Conservation (phyloP, 2,329 filamentous ascomycete species). For the Neurospora sp. region DNA sequence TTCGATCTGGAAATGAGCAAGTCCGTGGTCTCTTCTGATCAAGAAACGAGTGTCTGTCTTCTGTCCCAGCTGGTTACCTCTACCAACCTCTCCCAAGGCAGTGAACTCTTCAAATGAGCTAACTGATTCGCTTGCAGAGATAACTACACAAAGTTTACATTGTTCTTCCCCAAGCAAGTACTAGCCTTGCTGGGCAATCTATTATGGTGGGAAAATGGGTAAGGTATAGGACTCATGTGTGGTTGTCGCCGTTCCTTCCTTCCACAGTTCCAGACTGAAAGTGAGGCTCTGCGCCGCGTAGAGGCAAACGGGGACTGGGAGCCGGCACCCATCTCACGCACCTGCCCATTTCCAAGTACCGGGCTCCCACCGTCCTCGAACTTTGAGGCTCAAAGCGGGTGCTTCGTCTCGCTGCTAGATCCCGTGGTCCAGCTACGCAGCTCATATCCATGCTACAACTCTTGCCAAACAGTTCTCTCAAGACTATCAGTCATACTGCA, state of each 20-base stretch:
- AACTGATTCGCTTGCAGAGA: background rate
- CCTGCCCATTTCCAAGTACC: background rate
- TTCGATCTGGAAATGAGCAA: background rate
- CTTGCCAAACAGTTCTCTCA: background rate
- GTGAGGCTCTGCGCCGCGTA: background rate
- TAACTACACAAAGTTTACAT: background rate
- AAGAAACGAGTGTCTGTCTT: background rate
- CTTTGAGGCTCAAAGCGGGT: background rate
- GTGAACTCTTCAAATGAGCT: background rate
- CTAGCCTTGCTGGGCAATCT: background rate
- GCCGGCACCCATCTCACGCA: background rate
- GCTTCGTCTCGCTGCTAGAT: background rate
- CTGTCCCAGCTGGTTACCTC: background rate
- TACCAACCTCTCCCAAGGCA: background rate
- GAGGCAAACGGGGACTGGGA: background rate
- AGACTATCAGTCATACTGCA: background rate
- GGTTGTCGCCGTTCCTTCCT: background rate
- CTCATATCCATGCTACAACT: background rate
- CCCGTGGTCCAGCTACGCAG: background rate
- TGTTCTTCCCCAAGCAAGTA: background rate
- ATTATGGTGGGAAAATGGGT: background rate
- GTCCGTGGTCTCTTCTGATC: background rate
- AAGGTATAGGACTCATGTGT: background rate
- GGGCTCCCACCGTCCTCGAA: background rate
- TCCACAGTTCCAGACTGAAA: background rate